These are phyloP conservation scores for Blastobotrys muscicola DNA, from an alignment of 805 yeast species.

Conservation along the genomic window DNA sequence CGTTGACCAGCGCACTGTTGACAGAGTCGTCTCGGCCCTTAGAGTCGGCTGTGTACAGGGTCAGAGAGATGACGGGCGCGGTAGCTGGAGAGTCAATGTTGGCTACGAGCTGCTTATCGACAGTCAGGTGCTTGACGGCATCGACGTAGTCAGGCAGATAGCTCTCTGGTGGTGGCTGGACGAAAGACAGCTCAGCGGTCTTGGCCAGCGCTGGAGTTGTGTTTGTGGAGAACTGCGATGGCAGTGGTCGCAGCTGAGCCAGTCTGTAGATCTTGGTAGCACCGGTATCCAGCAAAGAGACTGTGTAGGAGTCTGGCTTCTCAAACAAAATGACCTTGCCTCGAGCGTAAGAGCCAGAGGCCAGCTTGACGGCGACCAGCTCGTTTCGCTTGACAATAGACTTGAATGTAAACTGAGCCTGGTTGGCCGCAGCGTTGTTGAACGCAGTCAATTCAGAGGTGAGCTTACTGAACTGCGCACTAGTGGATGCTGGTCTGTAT, in stretches of 20 bases:
- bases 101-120: constrained; percentile 46
- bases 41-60: constrained; percentile 48
- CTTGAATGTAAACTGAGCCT: constrained; percentile 19
- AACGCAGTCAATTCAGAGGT: constrained; percentile 19
- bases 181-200: constrained; percentile 42
- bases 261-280: constrained; percentile 38
- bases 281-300: constrained; percentile 57
- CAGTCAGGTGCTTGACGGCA: constrained; percentile 42
- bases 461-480: constrained; percentile 15
- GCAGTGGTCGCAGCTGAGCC: constrained; percentile 41
- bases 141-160: constrained; percentile 46
- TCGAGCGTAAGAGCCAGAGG: constrained; percentile 45
- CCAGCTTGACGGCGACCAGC: constrained; percentile 40
- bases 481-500: constrained; percentile 17
- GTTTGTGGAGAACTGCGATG: constrained; percentile 37
- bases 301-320: constrained; percentile 37
- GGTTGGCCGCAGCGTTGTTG: constrained; percentile 25
- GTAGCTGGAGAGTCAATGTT: constrained; percentile 33
- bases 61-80: constrained; percentile 30
- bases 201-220: constrained; percentile 45
- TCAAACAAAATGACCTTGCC: constrained; percentile 44
- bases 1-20: constrained; percentile 47
- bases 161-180: constrained; percentile 52
- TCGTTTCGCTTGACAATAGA: constrained; percentile 43
- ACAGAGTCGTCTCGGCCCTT: constrained; percentile 48